Conservation (phyloP, 2,329 filamentous ascomycete genomes). For the Phyllosticta ampelicida region DNA sequence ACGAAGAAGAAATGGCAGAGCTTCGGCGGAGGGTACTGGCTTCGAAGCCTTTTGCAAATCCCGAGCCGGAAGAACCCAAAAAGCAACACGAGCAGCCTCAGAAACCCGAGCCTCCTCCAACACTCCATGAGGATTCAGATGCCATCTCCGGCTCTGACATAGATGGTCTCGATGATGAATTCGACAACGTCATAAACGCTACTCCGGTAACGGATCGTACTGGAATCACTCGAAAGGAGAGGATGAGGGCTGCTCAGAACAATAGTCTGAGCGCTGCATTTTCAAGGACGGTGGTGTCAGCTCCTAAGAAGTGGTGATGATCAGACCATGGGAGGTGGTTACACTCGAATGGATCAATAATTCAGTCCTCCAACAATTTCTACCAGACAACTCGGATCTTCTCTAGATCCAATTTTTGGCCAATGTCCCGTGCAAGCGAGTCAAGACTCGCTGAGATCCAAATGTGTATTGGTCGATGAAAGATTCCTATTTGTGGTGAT, state of each 20-base stretch:
- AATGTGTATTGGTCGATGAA: too few species aligned
- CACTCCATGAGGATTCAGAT: slow-evolving; percentile 47
- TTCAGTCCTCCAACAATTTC: not conserved
- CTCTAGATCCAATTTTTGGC: not conserved
- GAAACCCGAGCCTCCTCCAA: slow-evolving; percentile 33
- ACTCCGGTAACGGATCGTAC: slow-evolving; percentile 80
- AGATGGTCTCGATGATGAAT: slow-evolving; percentile 61
- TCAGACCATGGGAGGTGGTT: not conserved
- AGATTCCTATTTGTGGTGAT: too few species aligned
- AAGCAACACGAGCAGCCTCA: slow-evolving; percentile 51
- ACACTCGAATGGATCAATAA: not conserved
- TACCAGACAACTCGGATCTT: not conserved
- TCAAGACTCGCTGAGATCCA: too few species aligned
- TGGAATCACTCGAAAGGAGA: slow-evolving; percentile 55
- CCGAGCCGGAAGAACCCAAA: slow-evolving; percentile 36
- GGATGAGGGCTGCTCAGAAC: slow-evolving; percentile 30
- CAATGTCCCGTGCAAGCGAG: too few species aligned
- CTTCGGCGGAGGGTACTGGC: slow-evolving; percentile 81
- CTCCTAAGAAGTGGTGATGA: slow-evolving; percentile 9
- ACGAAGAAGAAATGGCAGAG: slow-evolving; percentile 88
- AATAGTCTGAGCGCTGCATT: slow-evolving; percentile 22
- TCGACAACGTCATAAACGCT: slow-evolving; percentile 87
- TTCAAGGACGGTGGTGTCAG: not conserved
- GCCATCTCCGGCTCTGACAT: slow-evolving; percentile 59
- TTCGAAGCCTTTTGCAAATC: slow-evolving; percentile 75